These are phyloP conservation scores for Collariella sp. DNA, from an alignment of 495 filamentous ascomycete genomes.

Conservation along the genomic window DNA sequence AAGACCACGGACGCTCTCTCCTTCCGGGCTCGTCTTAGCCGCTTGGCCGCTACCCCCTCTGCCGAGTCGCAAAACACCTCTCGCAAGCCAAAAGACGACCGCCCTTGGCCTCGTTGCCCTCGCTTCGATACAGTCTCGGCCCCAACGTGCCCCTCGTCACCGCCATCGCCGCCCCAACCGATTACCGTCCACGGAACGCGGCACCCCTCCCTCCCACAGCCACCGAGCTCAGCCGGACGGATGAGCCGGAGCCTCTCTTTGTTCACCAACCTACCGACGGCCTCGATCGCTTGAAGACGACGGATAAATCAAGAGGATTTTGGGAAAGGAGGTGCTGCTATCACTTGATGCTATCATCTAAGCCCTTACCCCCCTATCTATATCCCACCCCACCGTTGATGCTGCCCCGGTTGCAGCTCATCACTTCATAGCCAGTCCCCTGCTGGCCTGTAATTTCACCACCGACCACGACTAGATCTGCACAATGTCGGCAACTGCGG, in stretches of 20 bases:
- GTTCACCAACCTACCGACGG: not conserved
- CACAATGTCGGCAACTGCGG: not conserved
- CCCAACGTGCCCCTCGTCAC: not conserved
- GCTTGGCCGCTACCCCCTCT: not conserved
- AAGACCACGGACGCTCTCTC: not conserved
- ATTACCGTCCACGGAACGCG: not conserved
- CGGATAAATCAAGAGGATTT: not conserved
- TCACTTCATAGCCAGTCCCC: not conserved
- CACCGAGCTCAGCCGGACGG: not conserved
- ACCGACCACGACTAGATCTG: not conserved
- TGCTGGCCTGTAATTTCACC: not conserved
- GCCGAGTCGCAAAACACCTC: not conserved
- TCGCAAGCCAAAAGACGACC: not conserved
- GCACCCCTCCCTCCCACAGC: not conserved
- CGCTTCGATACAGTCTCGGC: not conserved
- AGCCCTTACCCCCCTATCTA: not conserved
- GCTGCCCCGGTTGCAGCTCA: not conserved
- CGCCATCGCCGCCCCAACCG: not conserved
- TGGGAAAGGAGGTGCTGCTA: not conserved
- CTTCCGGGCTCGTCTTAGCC: not conserved
- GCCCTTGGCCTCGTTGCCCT: not conserved
- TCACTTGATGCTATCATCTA: not conserved
- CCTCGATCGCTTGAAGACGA: not conserved
- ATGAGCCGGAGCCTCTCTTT: not conserved
- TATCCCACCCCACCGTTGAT: not conserved